Base-by-base conservation (phyloP, 2,329 filamentous ascomycete genomes). In the Cytospora chrysosperma region DNA sequence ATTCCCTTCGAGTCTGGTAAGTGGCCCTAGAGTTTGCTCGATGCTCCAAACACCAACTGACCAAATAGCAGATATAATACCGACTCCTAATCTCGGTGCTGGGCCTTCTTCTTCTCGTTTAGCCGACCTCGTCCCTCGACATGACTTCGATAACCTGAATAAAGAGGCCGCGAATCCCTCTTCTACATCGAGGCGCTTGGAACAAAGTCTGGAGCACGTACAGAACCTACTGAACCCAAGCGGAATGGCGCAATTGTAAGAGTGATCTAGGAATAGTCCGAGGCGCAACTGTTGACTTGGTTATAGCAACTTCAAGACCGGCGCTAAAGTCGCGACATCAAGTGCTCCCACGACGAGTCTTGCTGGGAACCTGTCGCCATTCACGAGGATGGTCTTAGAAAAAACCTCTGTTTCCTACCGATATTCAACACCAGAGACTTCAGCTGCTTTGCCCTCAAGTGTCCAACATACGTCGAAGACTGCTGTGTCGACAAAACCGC, bases 1-100 rank as follows among this genome's bases (percentile, higher is more conserved):
- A 83, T 91, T 59, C 91, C 91, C 3, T 92, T 94, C 75, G 86
- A 90, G 74, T 85, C 90, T 68, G 87, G 91, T 93, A 76, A 67
- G 80, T 71, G 21, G 24, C n/a, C n/a, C 40, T 34, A 12, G 8
- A n/a, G 19, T 21, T 28, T 27, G 4, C 51, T 55, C 13, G 30
- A 15, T 10, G 1, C 28, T 15, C 24, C 15, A 4, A 3, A 19
- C 19, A 13, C 30, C 19, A 21, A 40, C 60, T 65, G 27, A 65
- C 24, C 32, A n/a, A 47, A n/a, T 24, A 56, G 10, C 67, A 90
- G 88, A 86, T 70, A 83, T 90, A 62, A 85, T 91, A 43, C 87
- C 85, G n/a, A 80, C 86, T 34, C 88, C 88, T 10, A 82, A 79
- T 12, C 80, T 89, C 60, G 85, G 85, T 55, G 82, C 81, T 27